phyloP scores from a whole-genome alignment of 2,329 filamentous ascomycete genomes.

The Aspergillus bombycis region DNA sequence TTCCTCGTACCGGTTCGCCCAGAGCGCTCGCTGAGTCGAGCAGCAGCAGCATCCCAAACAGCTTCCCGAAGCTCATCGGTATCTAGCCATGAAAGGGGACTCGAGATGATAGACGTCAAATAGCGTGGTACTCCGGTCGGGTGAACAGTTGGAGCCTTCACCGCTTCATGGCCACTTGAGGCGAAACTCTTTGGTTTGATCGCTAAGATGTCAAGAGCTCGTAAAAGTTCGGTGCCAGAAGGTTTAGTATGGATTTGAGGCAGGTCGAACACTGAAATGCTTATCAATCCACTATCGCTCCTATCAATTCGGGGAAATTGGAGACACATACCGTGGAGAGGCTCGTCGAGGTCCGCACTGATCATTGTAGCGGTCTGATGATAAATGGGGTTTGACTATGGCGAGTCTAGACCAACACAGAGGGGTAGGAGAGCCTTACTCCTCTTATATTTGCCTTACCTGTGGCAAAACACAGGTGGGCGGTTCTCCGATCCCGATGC shows the following conservation, averaged over 20 bases:
- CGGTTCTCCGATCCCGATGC: conserved; percentile 21
- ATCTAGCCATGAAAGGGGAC: conserved; percentile 49
- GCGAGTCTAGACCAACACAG: background rate
- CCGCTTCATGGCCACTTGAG: conserved; percentile 28
- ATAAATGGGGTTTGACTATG: background rate
- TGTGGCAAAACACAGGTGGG: conserved; percentile 22
- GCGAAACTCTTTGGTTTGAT: conserved; percentile 61
- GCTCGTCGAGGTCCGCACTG: conserved; percentile 37
- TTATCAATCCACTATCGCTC: conserved; percentile 37
- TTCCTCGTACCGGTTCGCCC: conserved; percentile 66
- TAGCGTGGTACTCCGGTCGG: conserved; percentile 48
- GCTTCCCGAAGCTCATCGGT: conserved; percentile 47
- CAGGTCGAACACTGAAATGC: conserved; percentile 67
- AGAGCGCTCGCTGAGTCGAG: conserved; percentile 80
- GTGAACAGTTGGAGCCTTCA: conserved; percentile 38
- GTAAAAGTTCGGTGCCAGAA: conserved; percentile 63
- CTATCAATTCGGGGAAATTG: conserved; percentile 22
- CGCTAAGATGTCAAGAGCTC: conserved; percentile 67
- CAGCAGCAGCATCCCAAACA: conserved; percentile 76
- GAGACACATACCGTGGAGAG: conserved; percentile 41
- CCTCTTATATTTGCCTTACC: conserved; percentile 16
- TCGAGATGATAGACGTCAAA: conserved; percentile 52
- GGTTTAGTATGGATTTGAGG: conserved; percentile 84
- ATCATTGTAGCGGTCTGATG: conserved; percentile 31
- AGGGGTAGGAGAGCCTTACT: background rate